Base-by-base conservation (phyloP, 2,329 filamentous ascomycete genomes). In the Xylariaceae sp. region DNA sequence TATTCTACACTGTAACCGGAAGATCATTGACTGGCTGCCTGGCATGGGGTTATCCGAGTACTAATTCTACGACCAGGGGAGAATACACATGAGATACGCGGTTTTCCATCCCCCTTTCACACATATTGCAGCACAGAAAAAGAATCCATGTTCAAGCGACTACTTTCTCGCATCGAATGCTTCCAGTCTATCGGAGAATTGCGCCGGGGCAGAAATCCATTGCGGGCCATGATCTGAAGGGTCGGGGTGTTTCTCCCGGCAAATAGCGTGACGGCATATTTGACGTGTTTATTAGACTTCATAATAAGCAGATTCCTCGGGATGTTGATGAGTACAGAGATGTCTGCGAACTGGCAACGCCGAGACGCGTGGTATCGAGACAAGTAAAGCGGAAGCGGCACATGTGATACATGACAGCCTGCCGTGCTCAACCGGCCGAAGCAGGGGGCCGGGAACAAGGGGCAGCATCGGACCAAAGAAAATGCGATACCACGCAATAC, bases 391-490 rank as follows among this genome's bases (percentile, higher is more conserved):
- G 39, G 29, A 22, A 32, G 40, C 29, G 29, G 42, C 37, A 57
- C 37, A 53, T 5, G 22, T 48, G 47, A 54, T 41, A 49, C 22
- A 29, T 41, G 44, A 47, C 47, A 48, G 41, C 15, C 41, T 47
- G 45, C 44, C 43, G 34, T 34, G 6, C 50, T 19, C 36, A 40
- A 26, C 36, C 49, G 10, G 56, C 47, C n/a, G 32, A 47, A 47
- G 50, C n/a, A 40, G 40, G 36, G 45, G 44, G 47, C 12, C 12
- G 16, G 15, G n/a, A 43, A 44, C 47, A 29, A 26, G 34, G 36
- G 40, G 21, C 18, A 43, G 42, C 45, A 49, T 19, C 29, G 46
- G 34, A 41, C 51, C 51, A 32, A 45, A 21, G 53, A 26, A 26
- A 26, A n/a, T n/a, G n/a, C n/a, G n/a, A n/a, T n/a, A n/a, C n/a